A percentile compares a stretch with the other conserved stretches of the same genome.
phyloP scores from a whole-genome alignment of 192 early-diverging fungal genomes.

The Globomyces pollinis-pini region DNA sequence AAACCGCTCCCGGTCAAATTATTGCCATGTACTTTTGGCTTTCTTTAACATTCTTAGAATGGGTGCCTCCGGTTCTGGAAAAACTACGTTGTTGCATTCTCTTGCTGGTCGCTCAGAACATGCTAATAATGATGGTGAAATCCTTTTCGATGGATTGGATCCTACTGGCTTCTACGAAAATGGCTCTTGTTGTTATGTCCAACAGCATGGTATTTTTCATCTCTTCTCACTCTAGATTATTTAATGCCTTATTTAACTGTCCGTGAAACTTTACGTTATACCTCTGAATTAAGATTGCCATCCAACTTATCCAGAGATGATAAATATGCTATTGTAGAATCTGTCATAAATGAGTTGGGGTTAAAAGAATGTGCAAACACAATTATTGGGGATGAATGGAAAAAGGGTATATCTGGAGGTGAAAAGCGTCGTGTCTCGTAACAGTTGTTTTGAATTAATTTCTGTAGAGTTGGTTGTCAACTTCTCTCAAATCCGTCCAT shows the following conservation, averaged over 20 bases:
- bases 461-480: constrained; percentile 78
- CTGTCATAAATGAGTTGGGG: constrained; percentile 31
- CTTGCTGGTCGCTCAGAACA: constrained; percentile 59
- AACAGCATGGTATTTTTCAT: constrained; percentile 40
- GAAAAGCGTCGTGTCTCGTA: constrained; percentile 83
- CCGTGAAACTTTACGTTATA: constrained; percentile 63
- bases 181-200: constrained; percentile 32
- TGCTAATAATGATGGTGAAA: constrained; percentile 50
- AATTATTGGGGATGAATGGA: constrained; percentile 34
- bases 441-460: too few relatives aligned
- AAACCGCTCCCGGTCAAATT: constrained; percentile 23
- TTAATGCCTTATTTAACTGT: constrained; percentile 44
- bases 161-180: constrained; percentile 16
- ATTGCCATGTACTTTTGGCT: too few relatives aligned
- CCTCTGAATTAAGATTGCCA: constrained; percentile 61
- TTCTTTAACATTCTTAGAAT: too few relatives aligned
- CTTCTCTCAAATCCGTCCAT: constrained; percentile 60
- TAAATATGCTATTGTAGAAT: constrained; percentile 29
- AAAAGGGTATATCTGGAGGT: constrained; percentile 65
- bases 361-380: constrained; percentile 41
- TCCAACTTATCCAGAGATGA: constrained; percentile 21
- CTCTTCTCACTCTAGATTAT: too few relatives aligned
- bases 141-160: constrained; percentile 67
- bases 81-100: constrained; percentile 38
- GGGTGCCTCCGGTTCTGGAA: constrained; percentile 28